Conservation (phyloP, 1,284 basidiomycete species). For the Trichosporon sp. region DNA sequence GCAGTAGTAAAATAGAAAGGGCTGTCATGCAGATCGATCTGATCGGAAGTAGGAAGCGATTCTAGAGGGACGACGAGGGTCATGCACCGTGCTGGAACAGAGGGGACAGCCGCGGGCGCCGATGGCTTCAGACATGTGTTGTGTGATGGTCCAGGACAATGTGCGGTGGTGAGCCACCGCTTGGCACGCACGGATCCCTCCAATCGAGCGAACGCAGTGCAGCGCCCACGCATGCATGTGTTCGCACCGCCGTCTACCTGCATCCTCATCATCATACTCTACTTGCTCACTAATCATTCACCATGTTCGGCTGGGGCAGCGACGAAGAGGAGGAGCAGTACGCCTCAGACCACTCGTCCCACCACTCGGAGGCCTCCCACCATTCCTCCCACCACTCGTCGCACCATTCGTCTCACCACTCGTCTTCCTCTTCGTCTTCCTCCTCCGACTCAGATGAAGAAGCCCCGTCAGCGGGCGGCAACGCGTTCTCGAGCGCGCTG, state of each 20-base stretch:
- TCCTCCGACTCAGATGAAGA: neutral
- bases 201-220: neutral
- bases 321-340: neutral
- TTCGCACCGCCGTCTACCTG: neutral
- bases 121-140: neutral
- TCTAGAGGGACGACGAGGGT: neutral
- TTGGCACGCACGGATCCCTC: slow-evolving; percentile 10
- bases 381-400: neutral
- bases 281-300: neutral
- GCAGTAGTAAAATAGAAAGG: neutral
- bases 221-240: neutral
- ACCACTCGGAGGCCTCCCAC: neutral
- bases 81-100: neutral
- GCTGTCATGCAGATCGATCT: slow-evolving; percentile 2
- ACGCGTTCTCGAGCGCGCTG: neutral
- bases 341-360: slow-evolving; percentile 11
- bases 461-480: neutral
- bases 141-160: neutral
- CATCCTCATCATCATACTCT: neutral
- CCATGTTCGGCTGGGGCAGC: slow-evolving; percentile 14
- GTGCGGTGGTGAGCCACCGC: neutral
- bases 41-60: neutral
- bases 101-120: neutral
- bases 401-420: neutral
- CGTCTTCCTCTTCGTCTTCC: neutral